Evolutionary conservation across 345 rosid species (phyloP), one percentile per base, ranked within the genome.

Genomic region (Euclidium syriacum): DNA sequence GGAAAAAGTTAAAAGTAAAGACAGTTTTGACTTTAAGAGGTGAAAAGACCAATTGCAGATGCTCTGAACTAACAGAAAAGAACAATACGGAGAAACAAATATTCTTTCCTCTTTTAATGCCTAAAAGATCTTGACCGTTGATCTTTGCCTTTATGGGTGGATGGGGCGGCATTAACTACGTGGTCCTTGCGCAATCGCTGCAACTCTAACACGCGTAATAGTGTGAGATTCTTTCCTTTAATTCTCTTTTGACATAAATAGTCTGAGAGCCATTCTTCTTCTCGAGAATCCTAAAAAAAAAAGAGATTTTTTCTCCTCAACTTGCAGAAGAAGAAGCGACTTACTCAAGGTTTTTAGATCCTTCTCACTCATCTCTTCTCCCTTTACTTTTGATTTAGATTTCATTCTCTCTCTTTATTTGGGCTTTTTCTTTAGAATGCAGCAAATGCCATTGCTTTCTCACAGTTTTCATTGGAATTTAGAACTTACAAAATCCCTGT

Each of bases 101-200:
- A 68, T 68, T 60, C 67, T 67, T 49, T 49, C 16, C 29, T 20
- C 25, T 27, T 17, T 35, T 39, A 58, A 59, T 51, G 73, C 29
- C 16, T 1, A 9, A 58, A 52, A 19, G 24, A 68, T 68, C 48
- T 2, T 60, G 62, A 60, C 67, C 67, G 62, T 68, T 68, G 67
- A 68, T 60, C 11, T 12, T 41, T 52, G n/a, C 17, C 62, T 60
- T 52, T 60, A 52, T 52, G 55, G 38, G 67, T 60, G 67, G 67
- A 68, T 60, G 67, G 67, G 73, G 73, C 16, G 20, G 48, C 62
- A 60, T 68, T 52, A 52, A 39, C 67, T 68, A 68, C 67, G 73
- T 68, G 73, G 73, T 59, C 73, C 67, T 60, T 42, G 22, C 15
- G 25, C 40, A 51, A 2, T 42, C 55, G 11, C 55, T 60, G 18